Conservation (phyloP, 192 early-diverging fungal genomes). For the Backusella macrospora region DNA sequence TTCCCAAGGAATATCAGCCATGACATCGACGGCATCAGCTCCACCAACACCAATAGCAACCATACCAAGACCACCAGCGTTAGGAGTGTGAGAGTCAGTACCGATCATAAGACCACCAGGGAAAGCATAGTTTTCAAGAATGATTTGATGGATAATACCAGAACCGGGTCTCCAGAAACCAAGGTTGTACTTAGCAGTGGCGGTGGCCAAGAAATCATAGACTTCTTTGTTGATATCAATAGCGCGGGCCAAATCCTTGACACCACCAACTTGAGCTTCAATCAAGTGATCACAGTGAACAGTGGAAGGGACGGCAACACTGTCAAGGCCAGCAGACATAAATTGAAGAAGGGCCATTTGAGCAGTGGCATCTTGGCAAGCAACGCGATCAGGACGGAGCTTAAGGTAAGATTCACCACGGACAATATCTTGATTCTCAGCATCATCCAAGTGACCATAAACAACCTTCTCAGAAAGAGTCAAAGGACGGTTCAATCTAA, state of each 20-base stretch:
- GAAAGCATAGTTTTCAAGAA: constrained; percentile 97
- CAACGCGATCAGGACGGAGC: constrained; percentile 97
- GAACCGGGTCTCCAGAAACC: constrained; percentile 96
- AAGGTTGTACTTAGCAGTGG: constrained; percentile 90
- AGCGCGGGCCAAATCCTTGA: constrained; percentile 80
- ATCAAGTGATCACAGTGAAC: constrained; percentile 99
- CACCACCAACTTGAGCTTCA: constrained; percentile 85
- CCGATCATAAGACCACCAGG: constrained; percentile 96
- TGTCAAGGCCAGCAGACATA: constrained; percentile 88
- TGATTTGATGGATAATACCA: constrained; percentile 96
- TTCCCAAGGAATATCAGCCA: constrained; percentile 99
- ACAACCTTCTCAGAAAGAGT: constrained; percentile 98
- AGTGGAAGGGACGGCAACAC: constrained; percentile 88
- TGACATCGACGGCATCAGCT: constrained; percentile 99
- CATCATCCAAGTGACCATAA: constrained; percentile 97
- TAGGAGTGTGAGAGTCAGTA: constrained; percentile 98
- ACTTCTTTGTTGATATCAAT: constrained; percentile 92
- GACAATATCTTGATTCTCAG: constrained; percentile 91
- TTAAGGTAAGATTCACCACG: constrained; percentile 93
- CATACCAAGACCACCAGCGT: constrained; percentile 96
- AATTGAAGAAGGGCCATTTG: constrained; percentile 98
- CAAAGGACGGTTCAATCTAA: constrained; percentile 85
- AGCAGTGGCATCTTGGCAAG: constrained; percentile 98
- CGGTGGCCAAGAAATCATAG: constrained; percentile 85
- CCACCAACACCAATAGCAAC: constrained; percentile 97